A percentile compares a stretch with the other conserved stretches of the same genome.
These are phyloP conservation scores for Chaetomium sp. DNA, from an alignment of 2,329 filamentous ascomycete genomes.

Conservation along the genomic window DNA sequence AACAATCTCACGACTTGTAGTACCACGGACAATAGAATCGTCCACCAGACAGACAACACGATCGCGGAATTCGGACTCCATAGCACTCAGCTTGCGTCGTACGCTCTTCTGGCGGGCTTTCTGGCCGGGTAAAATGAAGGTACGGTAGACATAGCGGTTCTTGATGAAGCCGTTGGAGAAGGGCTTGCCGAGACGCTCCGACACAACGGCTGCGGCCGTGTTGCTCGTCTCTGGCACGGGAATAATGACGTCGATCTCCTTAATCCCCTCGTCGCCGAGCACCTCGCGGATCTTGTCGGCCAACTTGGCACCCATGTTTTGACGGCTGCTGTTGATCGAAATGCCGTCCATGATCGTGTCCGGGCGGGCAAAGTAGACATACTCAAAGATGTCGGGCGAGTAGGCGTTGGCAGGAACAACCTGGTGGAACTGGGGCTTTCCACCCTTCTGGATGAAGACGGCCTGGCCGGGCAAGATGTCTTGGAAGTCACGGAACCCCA, in stretches of 20 bases:
- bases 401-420: conserved; percentile 63
- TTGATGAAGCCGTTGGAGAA: conserved; percentile 81
- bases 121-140: conserved; percentile 64
- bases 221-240: conserved; percentile 70
- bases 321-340: conserved; percentile 73
- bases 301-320: conserved; percentile 80
- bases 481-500: conserved; percentile 68
- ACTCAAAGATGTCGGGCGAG: conserved; percentile 81
- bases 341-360: conserved; percentile 84
- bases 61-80: conserved; percentile 75
- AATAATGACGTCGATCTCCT: conserved; percentile 77
- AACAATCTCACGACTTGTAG: conserved; percentile 59
- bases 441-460: conserved; percentile 76
- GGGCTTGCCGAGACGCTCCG: conserved; percentile 68
- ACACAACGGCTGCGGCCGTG: conserved; percentile 69
- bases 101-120: conserved; percentile 76
- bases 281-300: conserved; percentile 64
- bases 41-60: conserved; percentile 80
- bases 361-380: conserved; percentile 78
- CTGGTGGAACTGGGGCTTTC: conserved; percentile 66
- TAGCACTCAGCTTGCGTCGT: conserved; percentile 81
- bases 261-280: conserved; percentile 61
- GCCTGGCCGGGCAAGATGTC: conserved; percentile 80
- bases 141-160: conserved; percentile 83
- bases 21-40: conserved; percentile 84